These are phyloP conservation scores for Trichoderma atroviride DNA, from an alignment of 2,329 filamentous ascomycete species.

Conservation along the genomic window DNA sequence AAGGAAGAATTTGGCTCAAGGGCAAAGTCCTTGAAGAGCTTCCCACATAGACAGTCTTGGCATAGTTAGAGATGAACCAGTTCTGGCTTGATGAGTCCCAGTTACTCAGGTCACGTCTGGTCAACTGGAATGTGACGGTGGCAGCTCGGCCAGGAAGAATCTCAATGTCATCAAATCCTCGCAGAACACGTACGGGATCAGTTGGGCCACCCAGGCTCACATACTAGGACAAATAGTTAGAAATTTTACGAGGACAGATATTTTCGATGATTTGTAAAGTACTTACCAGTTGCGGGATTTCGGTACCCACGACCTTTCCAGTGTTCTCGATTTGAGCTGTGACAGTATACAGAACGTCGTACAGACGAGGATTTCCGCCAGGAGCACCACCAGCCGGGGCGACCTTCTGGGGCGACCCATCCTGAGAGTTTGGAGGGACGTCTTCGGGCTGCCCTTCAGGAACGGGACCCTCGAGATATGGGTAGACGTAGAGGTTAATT, in stretches of 20 bases:
- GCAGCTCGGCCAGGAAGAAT: slow-evolving; percentile 8
- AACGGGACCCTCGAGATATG: slow-evolving; percentile 2
- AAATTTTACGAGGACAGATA: neutral
- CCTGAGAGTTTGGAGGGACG: neutral
- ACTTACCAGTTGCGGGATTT: slow-evolving; percentile 5
- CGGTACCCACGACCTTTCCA: slow-evolving; percentile 3
- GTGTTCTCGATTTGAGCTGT: slow-evolving; percentile 3
- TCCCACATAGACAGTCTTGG: slow-evolving; percentile 5
- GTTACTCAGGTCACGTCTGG: slow-evolving; percentile 3
- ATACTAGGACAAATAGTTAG: neutral
- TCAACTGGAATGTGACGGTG: slow-evolving; percentile 4
- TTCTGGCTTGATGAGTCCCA: neutral
- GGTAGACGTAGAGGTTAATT: slow-evolving; percentile 4
- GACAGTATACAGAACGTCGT: slow-evolving; percentile 3
- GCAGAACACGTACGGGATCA: slow-evolving; percentile 3
- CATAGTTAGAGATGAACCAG: neutral
- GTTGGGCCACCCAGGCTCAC: slow-evolving; percentile 2
- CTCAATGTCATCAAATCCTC: slow-evolving; percentile 4
- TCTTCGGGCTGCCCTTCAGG: slow-evolving; percentile 5
- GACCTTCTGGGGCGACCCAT: neutral
- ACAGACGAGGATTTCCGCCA: slow-evolving; percentile 4
- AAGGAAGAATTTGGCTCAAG: neutral
- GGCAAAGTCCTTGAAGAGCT: slow-evolving; percentile 11
- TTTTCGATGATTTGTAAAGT: neutral
- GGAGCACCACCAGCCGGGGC: slow-evolving; percentile 3